phyloP scores from a whole-genome alignment of 2,329 filamentous ascomycete species.

The Epichloe aotearoae region DNA sequence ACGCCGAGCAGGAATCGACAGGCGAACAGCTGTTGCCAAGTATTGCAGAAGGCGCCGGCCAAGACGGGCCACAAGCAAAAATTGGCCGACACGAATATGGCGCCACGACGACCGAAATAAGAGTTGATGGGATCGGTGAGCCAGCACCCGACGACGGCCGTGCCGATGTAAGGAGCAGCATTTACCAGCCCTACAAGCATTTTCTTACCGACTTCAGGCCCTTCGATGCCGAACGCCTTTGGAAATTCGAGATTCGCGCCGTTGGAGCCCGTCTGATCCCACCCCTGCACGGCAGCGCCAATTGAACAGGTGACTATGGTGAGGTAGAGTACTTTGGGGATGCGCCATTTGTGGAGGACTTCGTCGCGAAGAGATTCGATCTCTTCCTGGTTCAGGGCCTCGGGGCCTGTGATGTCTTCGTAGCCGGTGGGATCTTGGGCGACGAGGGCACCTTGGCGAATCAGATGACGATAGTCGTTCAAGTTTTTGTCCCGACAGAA shows the following conservation, averaged over 20 bases:
- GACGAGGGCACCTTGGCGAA: conserved; percentile 59
- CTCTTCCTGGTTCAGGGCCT: conserved; percentile 46
- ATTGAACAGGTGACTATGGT: conserved; percentile 57
- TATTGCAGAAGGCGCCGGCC: conserved; percentile 57
- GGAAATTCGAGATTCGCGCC: conserved; percentile 52
- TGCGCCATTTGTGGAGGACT: conserved; percentile 53
- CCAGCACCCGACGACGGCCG: conserved; percentile 44
- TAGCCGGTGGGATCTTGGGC: conserved; percentile 54
- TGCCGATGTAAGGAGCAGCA: conserved; percentile 37
- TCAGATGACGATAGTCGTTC: conserved; percentile 39
- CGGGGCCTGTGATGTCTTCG: conserved; percentile 43
- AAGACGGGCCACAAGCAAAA: conserved; percentile 59
- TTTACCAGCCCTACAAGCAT: conserved; percentile 57
- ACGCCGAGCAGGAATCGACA: conserved; percentile 63
- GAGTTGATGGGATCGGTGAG: conserved; percentile 49
- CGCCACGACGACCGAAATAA: conserved; percentile 29
- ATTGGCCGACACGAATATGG: conserved; percentile 61
- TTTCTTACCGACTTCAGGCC: conserved; percentile 21
- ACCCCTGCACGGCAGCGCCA: conserved; percentile 56
- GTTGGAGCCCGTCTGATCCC: conserved; percentile 54
- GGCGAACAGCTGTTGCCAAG: conserved; percentile 58
- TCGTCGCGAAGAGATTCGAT: conserved; percentile 47
- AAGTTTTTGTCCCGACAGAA: conserved; percentile 50
- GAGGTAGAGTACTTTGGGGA: conserved; percentile 48
- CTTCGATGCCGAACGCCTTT: conserved; percentile 31